Base-by-base conservation (phyloP, 164 flowering plant genomes). In the Magnolia changhungtana region DNA sequence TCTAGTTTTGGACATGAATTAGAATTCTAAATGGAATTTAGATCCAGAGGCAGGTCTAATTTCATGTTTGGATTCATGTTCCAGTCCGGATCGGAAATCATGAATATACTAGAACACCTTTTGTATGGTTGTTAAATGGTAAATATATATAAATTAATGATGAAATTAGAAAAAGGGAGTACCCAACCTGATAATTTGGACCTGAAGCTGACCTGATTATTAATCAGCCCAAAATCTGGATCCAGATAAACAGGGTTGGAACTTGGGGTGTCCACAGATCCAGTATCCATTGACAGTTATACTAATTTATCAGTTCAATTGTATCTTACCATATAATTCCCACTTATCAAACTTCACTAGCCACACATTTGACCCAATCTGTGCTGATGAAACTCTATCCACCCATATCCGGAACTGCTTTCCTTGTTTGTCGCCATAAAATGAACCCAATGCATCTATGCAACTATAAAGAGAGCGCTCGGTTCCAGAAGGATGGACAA, bases 281-380 rank as follows among this genome's bases (percentile, higher is more conserved):
- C 18, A 61, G 21, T 63, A 31, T 4, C 45, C 21, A 20, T 4
- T 45, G 37, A 71, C n/a, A 18, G 8, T 23, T 63, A 13, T n/a
- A 3, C 49, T 19, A 6, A 2, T 20, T 11, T 7, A 61, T 71
- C 27, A 19, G 72, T 66, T 16, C 31, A 68, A 61, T 51, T 16
- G 69, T 10, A 49, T 63, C 88, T 86, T 65, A 91, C 97, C 94
- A 73, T 80, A 78, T 52, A 76, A 73, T 67, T 91, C 94, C 91
- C 93, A 93, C 84, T 87, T 89, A 50, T 85, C 77, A 81, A 91
- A 91, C 87, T 85, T 93, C 81, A 90, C 91, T 3, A 89, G 85
- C 93, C 92, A 93, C 55, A 88, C 77, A 65, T 83, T 85, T 50
- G 85, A 71, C 79, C 90, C 81, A 73, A 88, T 86, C 79, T 89